These are phyloP conservation scores for Exophiala dermatitidis DNA, from an alignment of 2,329 filamentous ascomycete species.

Conservation along the genomic window DNA sequence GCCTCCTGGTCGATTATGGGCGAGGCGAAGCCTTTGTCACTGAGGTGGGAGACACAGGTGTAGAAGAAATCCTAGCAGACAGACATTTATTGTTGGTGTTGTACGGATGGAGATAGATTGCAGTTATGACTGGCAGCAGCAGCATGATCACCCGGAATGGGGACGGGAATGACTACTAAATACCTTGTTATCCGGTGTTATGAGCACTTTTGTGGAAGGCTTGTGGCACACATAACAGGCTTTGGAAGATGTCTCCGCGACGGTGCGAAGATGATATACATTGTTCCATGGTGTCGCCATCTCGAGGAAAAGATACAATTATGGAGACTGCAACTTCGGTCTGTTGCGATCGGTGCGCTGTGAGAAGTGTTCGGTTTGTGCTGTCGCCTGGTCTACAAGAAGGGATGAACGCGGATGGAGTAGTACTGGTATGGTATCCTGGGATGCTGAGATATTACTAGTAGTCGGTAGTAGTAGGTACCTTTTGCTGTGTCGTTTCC, in stretches of 20 bases:
- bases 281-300: constrained; percentile 52
- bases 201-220: constrained; percentile 75
- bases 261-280: constrained; percentile 74
- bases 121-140: too few species aligned
- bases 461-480: too few species aligned
- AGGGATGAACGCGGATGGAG: too few species aligned
- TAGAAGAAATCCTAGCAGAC: constrained; percentile 77
- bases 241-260: constrained; percentile 75
- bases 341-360: too few species aligned
- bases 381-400: too few species aligned
- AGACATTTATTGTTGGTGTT: background rate
- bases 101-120: too few species aligned
- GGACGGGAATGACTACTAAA: constrained; percentile 10
- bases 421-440: too few species aligned
- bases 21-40: constrained; percentile 71
- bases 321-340: too few species aligned
- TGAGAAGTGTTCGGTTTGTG: too few species aligned
- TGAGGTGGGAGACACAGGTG: constrained; percentile 73
- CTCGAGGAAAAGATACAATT: background rate
- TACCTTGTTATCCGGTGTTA: constrained; percentile 85
- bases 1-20: constrained; percentile 43
- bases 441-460: too few species aligned
- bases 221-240: constrained; percentile 90
- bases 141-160: background rate
- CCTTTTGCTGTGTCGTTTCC: too few species aligned